phyloP scores from a whole-genome alignment of 2,329 filamentous ascomycete genomes.

The Penicillium aurantiogriseum region DNA sequence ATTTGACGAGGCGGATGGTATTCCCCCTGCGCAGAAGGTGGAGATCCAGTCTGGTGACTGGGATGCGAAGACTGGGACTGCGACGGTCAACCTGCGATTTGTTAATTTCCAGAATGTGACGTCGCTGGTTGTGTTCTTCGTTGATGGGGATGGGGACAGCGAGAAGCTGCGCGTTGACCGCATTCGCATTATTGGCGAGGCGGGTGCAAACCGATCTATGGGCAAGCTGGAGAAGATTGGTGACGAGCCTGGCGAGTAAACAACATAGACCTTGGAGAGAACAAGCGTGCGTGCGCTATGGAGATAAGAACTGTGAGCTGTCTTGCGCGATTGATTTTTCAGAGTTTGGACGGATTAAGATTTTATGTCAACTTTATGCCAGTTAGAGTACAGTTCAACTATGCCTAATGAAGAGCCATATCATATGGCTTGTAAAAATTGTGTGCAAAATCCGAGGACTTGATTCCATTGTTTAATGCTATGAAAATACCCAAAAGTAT shows the following conservation, averaged over 20 bases:
- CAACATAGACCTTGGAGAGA: conserved; percentile 3
- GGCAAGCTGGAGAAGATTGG: conserved; percentile 95
- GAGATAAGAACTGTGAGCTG: background rate
- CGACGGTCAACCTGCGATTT: conserved; percentile 72
- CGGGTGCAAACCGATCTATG: conserved; percentile 86
- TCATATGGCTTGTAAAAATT: background rate
- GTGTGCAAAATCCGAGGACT: background rate
- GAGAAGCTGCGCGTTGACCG: conserved; percentile 76
- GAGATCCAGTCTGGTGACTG: conserved; percentile 74
- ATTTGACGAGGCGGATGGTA: conserved; percentile 91
- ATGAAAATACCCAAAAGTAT: background rate
- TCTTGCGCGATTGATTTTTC: background rate
- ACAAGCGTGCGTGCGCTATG: conserved; percentile 34
- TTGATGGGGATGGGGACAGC: conserved; percentile 75
- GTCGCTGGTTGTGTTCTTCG: conserved; percentile 82
- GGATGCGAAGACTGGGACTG: conserved; percentile 70
- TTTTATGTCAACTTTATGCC: background rate
- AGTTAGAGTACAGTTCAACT: background rate
- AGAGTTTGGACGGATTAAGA: background rate
- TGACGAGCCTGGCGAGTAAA: conserved; percentile 65
- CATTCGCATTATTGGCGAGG: conserved; percentile 73
- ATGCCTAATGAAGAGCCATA: background rate
- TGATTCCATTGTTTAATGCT: background rate
- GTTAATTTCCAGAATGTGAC: conserved; percentile 97
- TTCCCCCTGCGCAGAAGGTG: conserved; percentile 74